Conservation (phyloP, 805 yeast genomes). For the Saccharomycopsis lassenensis region DNA sequence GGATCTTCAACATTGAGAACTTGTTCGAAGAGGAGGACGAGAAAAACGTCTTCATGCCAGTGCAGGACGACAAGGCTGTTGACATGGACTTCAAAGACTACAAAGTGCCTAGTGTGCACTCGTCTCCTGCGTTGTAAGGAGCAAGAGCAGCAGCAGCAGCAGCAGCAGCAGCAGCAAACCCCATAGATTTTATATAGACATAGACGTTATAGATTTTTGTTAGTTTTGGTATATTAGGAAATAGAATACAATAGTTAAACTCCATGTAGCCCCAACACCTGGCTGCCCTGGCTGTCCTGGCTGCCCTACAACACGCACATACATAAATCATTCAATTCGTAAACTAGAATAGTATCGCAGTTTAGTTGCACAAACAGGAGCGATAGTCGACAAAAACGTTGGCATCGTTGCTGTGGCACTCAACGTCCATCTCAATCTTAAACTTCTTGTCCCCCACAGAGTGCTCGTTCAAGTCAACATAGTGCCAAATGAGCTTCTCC, state of each 20-base stretch:
- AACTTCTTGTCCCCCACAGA: constrained; percentile 50
- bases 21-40: too few relatives aligned
- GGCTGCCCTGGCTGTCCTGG: background rate
- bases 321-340: too few relatives aligned
- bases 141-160: too few relatives aligned
- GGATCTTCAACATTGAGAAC: too few relatives aligned
- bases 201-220: background rate
- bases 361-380: too few relatives aligned
- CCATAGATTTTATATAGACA: too few relatives aligned
- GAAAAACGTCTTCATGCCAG: too few relatives aligned
- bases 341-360: constrained; percentile 34
- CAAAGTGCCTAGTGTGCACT: too few relatives aligned
- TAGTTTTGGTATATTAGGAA: background rate
- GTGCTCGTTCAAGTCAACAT: constrained; percentile 45
- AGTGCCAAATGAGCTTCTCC: constrained; percentile 51
- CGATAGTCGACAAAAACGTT: constrained; percentile 56
- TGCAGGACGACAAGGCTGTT: too few relatives aligned
- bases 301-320: background rate
- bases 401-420: constrained; percentile 58
- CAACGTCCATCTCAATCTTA: constrained; percentile 52
- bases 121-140: too few relatives aligned
- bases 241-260: background rate
- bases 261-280: background rate
- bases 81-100: too few relatives aligned
- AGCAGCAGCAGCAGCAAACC: too few relatives aligned